Base-by-base conservation (phyloP, 768 basidiomycete species). In the Amanita molliuscula region DNA sequence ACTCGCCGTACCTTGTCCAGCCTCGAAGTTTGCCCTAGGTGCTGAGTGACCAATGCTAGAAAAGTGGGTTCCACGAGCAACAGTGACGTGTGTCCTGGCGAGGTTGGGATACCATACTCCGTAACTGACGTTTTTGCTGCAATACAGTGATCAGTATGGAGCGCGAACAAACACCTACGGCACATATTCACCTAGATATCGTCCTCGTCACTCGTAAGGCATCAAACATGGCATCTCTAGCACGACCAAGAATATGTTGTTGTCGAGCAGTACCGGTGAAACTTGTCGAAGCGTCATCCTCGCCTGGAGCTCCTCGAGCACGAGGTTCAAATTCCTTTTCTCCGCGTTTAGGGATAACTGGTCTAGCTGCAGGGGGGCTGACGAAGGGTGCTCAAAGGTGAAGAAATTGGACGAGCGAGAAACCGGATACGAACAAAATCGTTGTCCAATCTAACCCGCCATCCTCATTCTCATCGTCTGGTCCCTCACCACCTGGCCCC, bases 291-390 rank as follows among this genome's bases (percentile, higher is more conserved):
- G 8, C 6, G 18, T 23, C 34, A 34, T 34, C 45, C 13, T 36
- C 4, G 33, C 33, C 20, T 15, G 28, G 3, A 18, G 38, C 23
- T 11, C 11, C 38, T 9, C 33, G 37, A 21, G 36, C 38, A 37
- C 67, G 58, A 1, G 96, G 96, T 62, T 98, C 95, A 56, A 92
- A 98, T 55, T 98, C 94, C 62, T 99, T 98, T 66, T 98, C 96
- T 1, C 96, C 96, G 23, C 96, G 79, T 64, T 89, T 94, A 5
- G 96, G 96, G 45, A 99, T 94, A 2, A 87, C 71, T 2, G 86
- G 87, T 49, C 48, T 36, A 50, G 48, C 49, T 48, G 50, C 34
- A 44, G 36, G 16, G 45, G 38, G 47, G 29, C 41, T 51, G 29
- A 18, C 31, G 38, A 45, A 40, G 44, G 51, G 26, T 25, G 41